phyloP scores from a whole-genome alignment of 192 early-diverging fungal species.

The Coemansia sp. region DNA sequence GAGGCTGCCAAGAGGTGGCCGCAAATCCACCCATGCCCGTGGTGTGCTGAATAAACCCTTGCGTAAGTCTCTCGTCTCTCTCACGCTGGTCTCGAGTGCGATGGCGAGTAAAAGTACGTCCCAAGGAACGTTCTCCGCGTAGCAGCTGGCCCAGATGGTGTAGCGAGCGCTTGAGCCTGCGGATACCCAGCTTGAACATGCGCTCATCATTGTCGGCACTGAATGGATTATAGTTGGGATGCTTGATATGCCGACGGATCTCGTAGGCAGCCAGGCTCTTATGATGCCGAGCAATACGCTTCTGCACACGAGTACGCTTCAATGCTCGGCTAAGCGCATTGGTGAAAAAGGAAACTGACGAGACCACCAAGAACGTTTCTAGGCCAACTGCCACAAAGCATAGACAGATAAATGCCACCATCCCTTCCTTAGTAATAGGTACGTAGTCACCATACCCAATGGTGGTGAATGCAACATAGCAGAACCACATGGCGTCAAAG shows the following conservation, averaged over 20 bases:
- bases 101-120: conserved; percentile 11
- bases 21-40: conserved; percentile 46
- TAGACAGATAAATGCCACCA: conserved; percentile 48
- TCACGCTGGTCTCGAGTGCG: conserved; percentile 20
- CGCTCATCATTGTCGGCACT: conserved; percentile 35
- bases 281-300: conserved; percentile 38
- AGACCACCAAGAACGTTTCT: conserved; percentile 52
- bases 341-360: conserved; percentile 42
- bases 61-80: conserved; percentile 32
- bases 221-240: conserved; percentile 53
- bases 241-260: conserved; percentile 54
- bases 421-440: conserved; percentile 35
- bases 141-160: conserved; percentile 17
- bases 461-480: conserved; percentile 55
- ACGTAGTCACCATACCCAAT: conserved; percentile 54
- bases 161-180: conserved; percentile 21
- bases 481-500: conserved; percentile 54
- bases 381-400: conserved; percentile 50
- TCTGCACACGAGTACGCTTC: conserved; percentile 37
- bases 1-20: conserved; percentile 31
- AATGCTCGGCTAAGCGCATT: conserved; percentile 25
- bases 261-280: conserved; percentile 45
- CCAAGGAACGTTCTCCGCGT: conserved; percentile 14
- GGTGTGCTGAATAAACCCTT: conserved; percentile 45
- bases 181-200: conserved; percentile 21